phyloP scores from a whole-genome alignment of 768 basidiomycete genomes.

The Tricholoma sp. region DNA sequence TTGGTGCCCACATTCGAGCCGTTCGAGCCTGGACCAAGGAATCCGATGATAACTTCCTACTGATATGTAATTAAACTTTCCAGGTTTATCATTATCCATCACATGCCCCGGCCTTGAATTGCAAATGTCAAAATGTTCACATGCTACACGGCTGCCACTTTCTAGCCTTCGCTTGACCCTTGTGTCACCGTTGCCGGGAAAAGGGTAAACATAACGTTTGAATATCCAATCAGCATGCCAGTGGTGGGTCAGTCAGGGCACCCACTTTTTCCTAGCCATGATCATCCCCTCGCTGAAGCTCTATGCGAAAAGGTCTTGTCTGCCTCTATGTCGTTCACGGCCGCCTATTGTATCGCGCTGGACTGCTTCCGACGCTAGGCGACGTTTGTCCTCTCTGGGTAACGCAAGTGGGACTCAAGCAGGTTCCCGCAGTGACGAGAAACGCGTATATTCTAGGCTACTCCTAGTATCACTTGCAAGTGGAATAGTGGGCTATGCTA shows the following conservation, averaged over 20 bases:
- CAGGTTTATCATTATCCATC: not conserved
- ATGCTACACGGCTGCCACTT: not conserved
- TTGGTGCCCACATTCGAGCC: too few species aligned
- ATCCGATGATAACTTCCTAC: too few species aligned
- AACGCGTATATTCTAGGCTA: not conserved
- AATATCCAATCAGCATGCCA: not conserved
- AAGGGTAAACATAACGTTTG: not conserved
- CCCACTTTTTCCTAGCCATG: slow-evolving; percentile 7
- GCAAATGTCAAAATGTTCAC: not conserved
- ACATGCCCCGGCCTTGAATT: not conserved
- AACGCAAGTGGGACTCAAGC: not conserved
- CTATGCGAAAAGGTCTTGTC: not conserved
- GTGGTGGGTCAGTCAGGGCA: not conserved
- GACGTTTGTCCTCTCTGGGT: not conserved
- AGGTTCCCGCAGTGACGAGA: not conserved
- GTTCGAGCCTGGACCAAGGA: too few species aligned
- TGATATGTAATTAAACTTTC: too few species aligned
- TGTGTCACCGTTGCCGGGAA: not conserved
- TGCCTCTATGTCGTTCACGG: not conserved
- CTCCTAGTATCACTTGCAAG: slow-evolving; percentile 8
- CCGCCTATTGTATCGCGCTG: not conserved
- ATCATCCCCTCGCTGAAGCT: slow-evolving; percentile 7
- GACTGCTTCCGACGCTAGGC: not conserved
- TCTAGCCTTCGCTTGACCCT: not conserved
- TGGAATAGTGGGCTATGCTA: slow-evolving; percentile 11